Percentiles rank a stretch among this genome's conserved stretches.
Evolutionary conservation across 139 green algal species (phyloP).

Genomic region (Chlamydomonas sp.): DNA sequence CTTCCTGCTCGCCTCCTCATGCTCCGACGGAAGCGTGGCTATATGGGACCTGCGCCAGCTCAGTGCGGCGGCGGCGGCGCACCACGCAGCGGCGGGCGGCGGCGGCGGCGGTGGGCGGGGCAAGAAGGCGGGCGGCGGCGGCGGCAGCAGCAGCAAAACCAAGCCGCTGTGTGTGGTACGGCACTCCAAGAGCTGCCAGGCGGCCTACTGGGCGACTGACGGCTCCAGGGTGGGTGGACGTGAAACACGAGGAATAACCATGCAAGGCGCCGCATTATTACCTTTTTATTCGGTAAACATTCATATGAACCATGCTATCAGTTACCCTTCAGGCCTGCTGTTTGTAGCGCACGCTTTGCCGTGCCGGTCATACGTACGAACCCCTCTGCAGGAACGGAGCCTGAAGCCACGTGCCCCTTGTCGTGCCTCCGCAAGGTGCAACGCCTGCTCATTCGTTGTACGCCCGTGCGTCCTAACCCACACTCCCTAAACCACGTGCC

Average conservation of each 20-base stretch:
- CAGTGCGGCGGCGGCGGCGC: neutral
- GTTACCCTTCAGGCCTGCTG: no score
- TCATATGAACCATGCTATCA: no score
- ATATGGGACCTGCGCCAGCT: slow-evolving; percentile 75
- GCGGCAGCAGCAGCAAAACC: neutral
- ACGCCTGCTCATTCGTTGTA: no score
- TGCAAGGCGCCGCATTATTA: no score
- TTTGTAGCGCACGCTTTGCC: no score
- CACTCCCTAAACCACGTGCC: no score
- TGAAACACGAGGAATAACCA: neutral
- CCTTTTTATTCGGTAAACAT: no score
- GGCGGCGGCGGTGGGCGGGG: neutral
- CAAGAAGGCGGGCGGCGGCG: neutral
- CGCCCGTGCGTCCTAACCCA: no score
- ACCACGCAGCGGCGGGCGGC: neutral
- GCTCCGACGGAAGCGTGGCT: slow-evolving; percentile 43
- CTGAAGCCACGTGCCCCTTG: no score
- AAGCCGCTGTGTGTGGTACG: slow-evolving; percentile 48
- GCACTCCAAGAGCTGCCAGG: slow-evolving; percentile 71
- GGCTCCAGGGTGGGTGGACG: slow-evolving; percentile 44
- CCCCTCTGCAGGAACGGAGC: no score
- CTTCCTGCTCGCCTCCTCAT: slow-evolving; percentile 26
- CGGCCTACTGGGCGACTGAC: slow-evolving; percentile 72
- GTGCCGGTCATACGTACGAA: no score
- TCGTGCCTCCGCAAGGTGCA: no score